Conservation (phyloP, 169 alveolate species). For the Nephromyces sp. region DNA sequence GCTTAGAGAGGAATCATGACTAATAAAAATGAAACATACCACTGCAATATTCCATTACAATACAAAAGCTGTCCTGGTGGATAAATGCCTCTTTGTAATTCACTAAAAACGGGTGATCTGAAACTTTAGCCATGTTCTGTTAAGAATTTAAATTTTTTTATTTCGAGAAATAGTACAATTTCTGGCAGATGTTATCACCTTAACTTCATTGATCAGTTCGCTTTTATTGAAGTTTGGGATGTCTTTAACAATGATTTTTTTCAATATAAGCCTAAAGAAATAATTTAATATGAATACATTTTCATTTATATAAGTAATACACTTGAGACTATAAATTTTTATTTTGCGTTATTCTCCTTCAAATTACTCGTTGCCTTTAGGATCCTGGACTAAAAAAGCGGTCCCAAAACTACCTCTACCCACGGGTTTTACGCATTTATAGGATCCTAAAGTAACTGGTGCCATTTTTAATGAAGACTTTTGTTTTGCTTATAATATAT, state of each 20-base stretch:
- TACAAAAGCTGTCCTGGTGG: constrained; percentile 67
- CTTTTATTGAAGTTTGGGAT: constrained; percentile 51
- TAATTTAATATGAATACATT: no score
- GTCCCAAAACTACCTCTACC: neutral
- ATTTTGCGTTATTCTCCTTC: no score
- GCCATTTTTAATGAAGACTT: no score
- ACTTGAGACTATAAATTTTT: no score
- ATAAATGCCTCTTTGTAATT: constrained; percentile 75
- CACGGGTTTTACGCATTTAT: neutral
- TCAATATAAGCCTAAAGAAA: constrained; percentile 57
- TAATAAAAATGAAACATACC: constrained; percentile 49
- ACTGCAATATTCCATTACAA: constrained; percentile 80
- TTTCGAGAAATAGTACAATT: no score
- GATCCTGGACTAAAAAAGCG: neutral
- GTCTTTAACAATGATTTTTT: constrained; percentile 58
- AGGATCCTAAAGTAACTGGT: neutral
- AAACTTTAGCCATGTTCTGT: constrained; percentile 58
- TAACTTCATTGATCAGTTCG: constrained; percentile 65
- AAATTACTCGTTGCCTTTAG: neutral
- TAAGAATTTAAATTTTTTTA: no score
- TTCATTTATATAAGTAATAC: no score
- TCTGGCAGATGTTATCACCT: neutral
- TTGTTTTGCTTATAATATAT: no score
- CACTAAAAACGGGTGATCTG: constrained; percentile 77
- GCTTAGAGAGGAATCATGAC: neutral